Conservation (phyloP, 2,329 filamentous ascomycete genomes). For the Xylaria multiplex region DNA sequence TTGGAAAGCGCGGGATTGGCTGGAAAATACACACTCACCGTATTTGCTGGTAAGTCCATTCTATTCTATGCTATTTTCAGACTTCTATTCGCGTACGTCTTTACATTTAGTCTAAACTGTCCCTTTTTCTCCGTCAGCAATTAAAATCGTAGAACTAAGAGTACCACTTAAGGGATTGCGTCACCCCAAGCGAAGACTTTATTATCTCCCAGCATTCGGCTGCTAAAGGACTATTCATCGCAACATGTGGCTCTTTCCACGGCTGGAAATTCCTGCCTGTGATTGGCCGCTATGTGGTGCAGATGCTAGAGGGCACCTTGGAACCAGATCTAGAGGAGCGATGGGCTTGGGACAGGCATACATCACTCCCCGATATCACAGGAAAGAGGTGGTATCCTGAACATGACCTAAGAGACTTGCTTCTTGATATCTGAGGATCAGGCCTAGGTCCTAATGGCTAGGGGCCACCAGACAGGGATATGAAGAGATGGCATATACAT, state of each 20-base stretch:
- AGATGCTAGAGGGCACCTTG: slow-evolving; percentile 62
- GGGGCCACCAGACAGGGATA: background rate
- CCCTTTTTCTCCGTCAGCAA: background rate
- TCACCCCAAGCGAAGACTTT: slow-evolving; percentile 69
- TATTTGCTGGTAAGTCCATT: slow-evolving; percentile 69
- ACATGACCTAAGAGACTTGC: slow-evolving; percentile 65
- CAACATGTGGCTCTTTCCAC: slow-evolving; percentile 73
- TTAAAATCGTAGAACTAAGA: background rate
- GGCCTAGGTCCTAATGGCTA: background rate
- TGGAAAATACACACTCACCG: slow-evolving; percentile 71
- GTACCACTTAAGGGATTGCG: slow-evolving; percentile 65
- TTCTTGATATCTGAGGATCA: slow-evolving; percentile 13
- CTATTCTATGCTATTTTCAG: background rate
- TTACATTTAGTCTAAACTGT: background rate
- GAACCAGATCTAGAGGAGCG: slow-evolving; percentile 55
- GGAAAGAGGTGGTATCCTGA: slow-evolving; percentile 66
- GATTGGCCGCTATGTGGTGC: slow-evolving; percentile 69
- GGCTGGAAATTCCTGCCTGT: slow-evolving; percentile 75
- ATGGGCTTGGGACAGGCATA: slow-evolving; percentile 68
- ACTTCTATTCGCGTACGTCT: background rate
- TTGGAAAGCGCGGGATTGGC: slow-evolving; percentile 63
- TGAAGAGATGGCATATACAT: slow-evolving; percentile 1
- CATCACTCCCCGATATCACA: slow-evolving; percentile 60
- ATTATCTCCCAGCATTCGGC: slow-evolving; percentile 68
- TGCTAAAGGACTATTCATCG: slow-evolving; percentile 66